Evolutionary conservation across 1,139 yeast species (phyloP), one percentile per base, ranked within the genome.

Genomic region (Yamadazyma blattariae): DNA sequence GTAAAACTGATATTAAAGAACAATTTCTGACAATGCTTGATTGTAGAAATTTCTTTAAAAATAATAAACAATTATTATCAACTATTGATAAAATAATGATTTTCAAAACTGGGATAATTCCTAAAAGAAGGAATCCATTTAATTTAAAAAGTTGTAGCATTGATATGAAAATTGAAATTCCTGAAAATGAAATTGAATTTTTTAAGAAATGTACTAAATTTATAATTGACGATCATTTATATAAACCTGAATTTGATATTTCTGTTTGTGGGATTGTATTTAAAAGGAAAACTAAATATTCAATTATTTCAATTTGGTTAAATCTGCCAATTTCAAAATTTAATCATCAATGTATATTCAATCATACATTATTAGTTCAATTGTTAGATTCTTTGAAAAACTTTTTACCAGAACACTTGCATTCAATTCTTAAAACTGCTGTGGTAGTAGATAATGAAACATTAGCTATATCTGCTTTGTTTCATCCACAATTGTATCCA

Each of bases 231-330:
- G 54, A 48, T 9, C 30, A 30, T 7, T 35, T 54, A 7, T 44
- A 44, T 29, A 33, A 38, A 17, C 57, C 56, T 0, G 40, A 38
- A 4, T 27, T 30, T 20, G 24, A 26, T 41, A 25, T 29, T 16
- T 26, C 33, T n/a, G 13, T 25, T 4, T 19, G n/a, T 25, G 64
- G 61, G 1, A 29, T 56, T 3, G 41, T 47, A 7, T 42, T 50
- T 8, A 52, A 50, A 24, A 37, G 32, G 12, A 46, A 42, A 25
- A 17, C 38, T 1, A 28, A 40, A 2, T 57, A 57, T 33, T 42
- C 55, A 7, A 43, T 57, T 3, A 33, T 55, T 4, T 46, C 59
- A 1, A 18, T 56, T 11, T 57, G 61, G 60, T 23, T 57, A 9
- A 43, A 46, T 29, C 51, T 54, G 1, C 53, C 54, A 9, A 10